A percentile compares a stretch with the other conserved stretches of the same genome.
Evolutionary conservation across 208 protist genomes (phyloP).

Genomic region (Crithidia fasciculata): DNA sequence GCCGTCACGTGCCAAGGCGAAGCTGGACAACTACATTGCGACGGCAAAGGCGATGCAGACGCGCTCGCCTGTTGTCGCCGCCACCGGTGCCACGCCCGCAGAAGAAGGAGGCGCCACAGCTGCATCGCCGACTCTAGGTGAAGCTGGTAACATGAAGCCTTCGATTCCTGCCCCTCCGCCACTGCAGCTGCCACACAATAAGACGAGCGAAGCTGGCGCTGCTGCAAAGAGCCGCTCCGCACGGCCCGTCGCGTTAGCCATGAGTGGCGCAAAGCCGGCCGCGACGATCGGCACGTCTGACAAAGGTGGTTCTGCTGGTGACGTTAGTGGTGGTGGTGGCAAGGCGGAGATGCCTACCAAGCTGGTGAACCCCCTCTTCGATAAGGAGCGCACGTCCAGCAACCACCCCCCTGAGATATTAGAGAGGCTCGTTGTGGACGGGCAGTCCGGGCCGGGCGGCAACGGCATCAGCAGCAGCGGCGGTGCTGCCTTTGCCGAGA

Average conservation of each 20-base stretch:
- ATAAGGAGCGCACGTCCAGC: neutral
- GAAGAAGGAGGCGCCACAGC: neutral
- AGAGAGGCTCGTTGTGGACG: conserved; percentile 1
- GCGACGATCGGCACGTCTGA: too few species aligned
- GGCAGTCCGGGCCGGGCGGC: neutral
- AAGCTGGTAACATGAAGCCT: neutral
- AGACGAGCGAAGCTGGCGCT: too few species aligned
- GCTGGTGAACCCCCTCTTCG: neutral
- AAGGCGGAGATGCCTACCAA: too few species aligned
- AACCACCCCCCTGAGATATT: neutral
- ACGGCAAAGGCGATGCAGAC: conserved; percentile 1
- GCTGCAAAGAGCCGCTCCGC: too few species aligned
- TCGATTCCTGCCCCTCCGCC: conserved; percentile 8
- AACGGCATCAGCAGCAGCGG: neutral
- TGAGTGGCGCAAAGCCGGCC: too few species aligned
- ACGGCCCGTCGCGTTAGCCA: too few species aligned
- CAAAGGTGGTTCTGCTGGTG: too few species aligned
- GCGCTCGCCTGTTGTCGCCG: neutral
- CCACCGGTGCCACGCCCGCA: too few species aligned
- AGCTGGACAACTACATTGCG: conserved; percentile 17
- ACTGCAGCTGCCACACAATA: neutral
- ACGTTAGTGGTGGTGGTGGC: too few species aligned
- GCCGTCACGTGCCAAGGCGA: conserved; percentile 8
- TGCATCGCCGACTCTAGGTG: too few species aligned
- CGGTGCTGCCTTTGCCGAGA: neutral